Conservation (phyloP, 768 basidiomycete species). For the Lyophyllum shimeji region DNA sequence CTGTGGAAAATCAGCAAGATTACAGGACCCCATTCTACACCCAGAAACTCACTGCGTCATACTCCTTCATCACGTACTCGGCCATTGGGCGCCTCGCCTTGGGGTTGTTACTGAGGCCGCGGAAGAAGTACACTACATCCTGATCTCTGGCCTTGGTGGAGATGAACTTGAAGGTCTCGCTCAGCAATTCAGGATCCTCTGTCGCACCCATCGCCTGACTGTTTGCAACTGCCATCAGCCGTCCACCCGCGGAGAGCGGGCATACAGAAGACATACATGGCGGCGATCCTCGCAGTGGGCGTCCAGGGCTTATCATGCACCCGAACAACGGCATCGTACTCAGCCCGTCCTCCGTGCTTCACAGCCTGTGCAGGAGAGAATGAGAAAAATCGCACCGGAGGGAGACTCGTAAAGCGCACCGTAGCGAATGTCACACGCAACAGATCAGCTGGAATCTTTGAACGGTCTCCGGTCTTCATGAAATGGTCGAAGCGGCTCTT, state of each 20-base stretch:
- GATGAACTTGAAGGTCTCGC: conserved; percentile 65
- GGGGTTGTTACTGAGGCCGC: conserved; percentile 55
- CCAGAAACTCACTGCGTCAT: conserved; percentile 48
- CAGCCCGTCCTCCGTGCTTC: conserved; percentile 66
- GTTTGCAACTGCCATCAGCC: conserved; percentile 11
- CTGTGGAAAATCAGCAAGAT: conserved; percentile 27
- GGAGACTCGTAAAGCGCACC: conserved; percentile 34
- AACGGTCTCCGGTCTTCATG: conserved; percentile 71
- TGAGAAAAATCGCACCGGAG: not conserved
- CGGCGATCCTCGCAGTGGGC: conserved; percentile 68
- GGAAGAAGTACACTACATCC: conserved; percentile 66
- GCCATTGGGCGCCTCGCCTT: conserved; percentile 52
- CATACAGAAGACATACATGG: conserved; percentile 50
- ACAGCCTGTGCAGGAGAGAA: conserved; percentile 49
- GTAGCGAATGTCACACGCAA: conserved; percentile 51
- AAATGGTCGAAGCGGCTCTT: conserved; percentile 69
- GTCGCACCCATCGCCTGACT: conserved; percentile 69
- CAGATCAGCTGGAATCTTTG: conserved; percentile 79
- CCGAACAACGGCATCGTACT: conserved; percentile 71
- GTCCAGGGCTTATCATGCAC: conserved; percentile 74
- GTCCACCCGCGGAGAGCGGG: not conserved
- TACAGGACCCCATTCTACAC: not conserved
- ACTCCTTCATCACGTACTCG: conserved; percentile 70
- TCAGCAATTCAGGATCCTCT: conserved; percentile 52
- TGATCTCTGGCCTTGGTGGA: conserved; percentile 52